A percentile compares a stretch with the other conserved stretches of the same genome.
Conservation (phyloP, 2,329 filamentous ascomycete genomes). For the Beauveria varroae region DNA sequence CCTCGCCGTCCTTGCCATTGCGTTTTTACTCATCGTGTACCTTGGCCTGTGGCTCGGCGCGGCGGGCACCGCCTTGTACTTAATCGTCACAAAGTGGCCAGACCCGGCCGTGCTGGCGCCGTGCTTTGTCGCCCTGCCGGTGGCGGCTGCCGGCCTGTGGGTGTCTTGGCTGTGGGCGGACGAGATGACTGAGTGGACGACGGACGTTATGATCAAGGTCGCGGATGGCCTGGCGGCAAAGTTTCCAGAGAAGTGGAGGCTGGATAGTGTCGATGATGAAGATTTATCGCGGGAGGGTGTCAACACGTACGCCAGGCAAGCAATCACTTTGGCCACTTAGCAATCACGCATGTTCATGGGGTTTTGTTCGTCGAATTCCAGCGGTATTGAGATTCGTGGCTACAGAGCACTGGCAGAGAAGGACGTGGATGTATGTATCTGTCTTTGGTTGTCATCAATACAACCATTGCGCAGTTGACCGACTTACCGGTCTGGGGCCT, state of each 20-base stretch:
- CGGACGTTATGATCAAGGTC: not conserved
- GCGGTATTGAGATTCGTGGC: too few relatives aligned
- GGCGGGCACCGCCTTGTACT: constrained; percentile 18
- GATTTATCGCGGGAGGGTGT: constrained; percentile 18
- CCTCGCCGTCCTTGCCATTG: not conserved
- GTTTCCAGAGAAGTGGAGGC: constrained; percentile 13
- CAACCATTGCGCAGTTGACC: too few relatives aligned
- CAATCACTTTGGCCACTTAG: constrained; percentile 5
- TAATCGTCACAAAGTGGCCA: constrained; percentile 22
- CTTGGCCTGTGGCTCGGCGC: constrained; percentile 17
- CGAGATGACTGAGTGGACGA: constrained; percentile 5
- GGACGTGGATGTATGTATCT: too few relatives aligned
- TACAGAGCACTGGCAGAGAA: too few relatives aligned
- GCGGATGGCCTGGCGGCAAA: not conserved
- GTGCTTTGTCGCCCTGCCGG: constrained; percentile 20
- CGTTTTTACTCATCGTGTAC: not conserved
- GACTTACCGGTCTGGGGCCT: too few relatives aligned
- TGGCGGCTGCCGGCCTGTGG: constrained; percentile 13
- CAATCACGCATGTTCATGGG: not conserved
- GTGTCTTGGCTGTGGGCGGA: constrained; percentile 12
- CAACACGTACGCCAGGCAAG: constrained; percentile 15
- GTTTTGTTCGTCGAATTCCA: too few relatives aligned
- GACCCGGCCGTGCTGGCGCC: constrained; percentile 18
- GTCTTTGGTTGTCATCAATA: too few relatives aligned
- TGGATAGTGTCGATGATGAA: constrained; percentile 13